Base-by-base conservation (phyloP, 305 asterid species). In the Solanum hybrid region DNA sequence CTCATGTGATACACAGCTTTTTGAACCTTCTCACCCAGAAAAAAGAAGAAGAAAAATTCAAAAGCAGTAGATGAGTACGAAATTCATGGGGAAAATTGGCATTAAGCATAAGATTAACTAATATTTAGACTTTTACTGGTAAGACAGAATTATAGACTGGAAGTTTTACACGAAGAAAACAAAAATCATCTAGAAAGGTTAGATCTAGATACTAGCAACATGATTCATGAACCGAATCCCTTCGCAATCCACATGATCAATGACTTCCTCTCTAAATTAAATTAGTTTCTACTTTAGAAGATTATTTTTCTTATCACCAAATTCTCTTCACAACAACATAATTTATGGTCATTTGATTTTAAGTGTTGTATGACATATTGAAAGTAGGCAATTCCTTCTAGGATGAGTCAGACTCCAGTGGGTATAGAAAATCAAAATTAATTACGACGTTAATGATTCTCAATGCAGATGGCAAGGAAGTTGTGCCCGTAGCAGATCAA, bases 21-120 rank as follows among this genome's bases (percentile, higher is more conserved):
- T 91, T 87, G 92, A 79, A 96, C 93, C 99, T 96, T 93, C 73
- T 51, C 14, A 88, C 90, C 87, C 89, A 73, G 34, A 90, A 91
- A 87, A 89, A 90, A 91, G 76, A 89, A 91, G 87, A 90, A 88
- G 22, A 64, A 91, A 28, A 91, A 81, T 73, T 28, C 86, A 77
- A 75, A 88, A 20, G 46, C 73, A 24, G 73, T 84, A 83, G 76
- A 92, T 87, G 82, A 64, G 89, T 46, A 76, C 18, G 28, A 82
- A 67, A 88, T 74, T 37, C 37, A 88, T 88, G 24, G 77, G 4
- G 10, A 76, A 88, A 87, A 77, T 46, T 46, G 74, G 87, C 33
- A 29, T 36, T 40, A 29, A 73, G 84, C 84, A 39, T 73, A 87
- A 77, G 87, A 51, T 51, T 13, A 84, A 51, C 75, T 51, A 31